phyloP scores from a whole-genome alignment of 129 eudicot species.

The Smallanthus sonchifolius region DNA sequence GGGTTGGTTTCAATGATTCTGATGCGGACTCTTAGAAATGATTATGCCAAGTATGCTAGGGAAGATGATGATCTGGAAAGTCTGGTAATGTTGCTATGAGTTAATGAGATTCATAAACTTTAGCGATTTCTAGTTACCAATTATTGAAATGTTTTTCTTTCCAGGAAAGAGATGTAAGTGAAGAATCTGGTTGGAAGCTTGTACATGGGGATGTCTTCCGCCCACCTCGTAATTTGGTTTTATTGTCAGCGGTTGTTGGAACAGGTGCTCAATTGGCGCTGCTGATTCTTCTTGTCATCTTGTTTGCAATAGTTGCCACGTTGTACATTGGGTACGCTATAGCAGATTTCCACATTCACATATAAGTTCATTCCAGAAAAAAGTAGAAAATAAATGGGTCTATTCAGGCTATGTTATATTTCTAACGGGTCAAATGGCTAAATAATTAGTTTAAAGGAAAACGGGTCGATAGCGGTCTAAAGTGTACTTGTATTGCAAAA shows the following conservation, averaged over 20 bases:
- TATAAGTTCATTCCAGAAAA: background rate
- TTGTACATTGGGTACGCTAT: constrained; percentile 82
- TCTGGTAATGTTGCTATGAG: constrained; percentile 53
- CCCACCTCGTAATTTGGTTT: constrained; percentile 71
- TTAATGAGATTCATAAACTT: background rate
- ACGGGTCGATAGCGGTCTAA: background rate
- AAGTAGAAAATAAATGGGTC: background rate
- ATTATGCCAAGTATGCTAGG: constrained; percentile 92
- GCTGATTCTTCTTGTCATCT: constrained; percentile 84
- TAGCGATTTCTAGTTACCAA: background rate
- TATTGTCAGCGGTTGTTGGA: constrained; percentile 93
- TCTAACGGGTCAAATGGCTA: background rate
- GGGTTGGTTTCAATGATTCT: constrained; percentile 88
- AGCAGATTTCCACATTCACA: background rate
- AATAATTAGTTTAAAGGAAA: background rate
- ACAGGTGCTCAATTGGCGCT: constrained; percentile 88
- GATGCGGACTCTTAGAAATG: constrained; percentile 91
- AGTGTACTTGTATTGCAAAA: background rate
- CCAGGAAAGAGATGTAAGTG: constrained; percentile 96
- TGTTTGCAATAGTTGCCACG: constrained; percentile 88
- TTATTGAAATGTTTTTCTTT: constrained; percentile 16
- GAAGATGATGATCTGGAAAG: constrained; percentile 89
- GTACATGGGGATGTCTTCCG: constrained; percentile 96
- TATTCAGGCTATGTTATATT: background rate
- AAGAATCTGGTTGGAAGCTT: constrained; percentile 99